Base-by-base conservation (phyloP, 495 filamentous ascomycete species). In the Xylaria grammica region DNA sequence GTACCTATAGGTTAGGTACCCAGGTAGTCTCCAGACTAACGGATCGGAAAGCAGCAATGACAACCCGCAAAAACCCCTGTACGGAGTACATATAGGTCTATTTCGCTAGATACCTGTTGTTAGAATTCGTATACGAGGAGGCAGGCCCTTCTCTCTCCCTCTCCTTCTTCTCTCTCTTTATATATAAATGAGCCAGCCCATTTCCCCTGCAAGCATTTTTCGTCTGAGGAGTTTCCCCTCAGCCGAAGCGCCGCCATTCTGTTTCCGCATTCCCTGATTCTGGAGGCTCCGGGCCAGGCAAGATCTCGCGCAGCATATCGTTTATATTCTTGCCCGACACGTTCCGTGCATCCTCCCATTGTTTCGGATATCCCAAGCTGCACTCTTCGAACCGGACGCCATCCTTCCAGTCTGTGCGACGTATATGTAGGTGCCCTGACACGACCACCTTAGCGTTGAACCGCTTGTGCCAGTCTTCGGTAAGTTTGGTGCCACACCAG, bases 401-500 rank as follows among this genome's bases (percentile, higher is more conserved):
- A 30, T 62, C 70, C 62, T 73, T 74, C 70, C 72, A 72, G 51
- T 76, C 74, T n/a, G 74, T 76, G 44, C 74, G 67, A 24, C 72
- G 68, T 24, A 76, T 66, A 48, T 76, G 74, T 58, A 76, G 32
- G 56, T 76, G 72, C 0, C 74, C 74, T 4, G 72, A 68, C 3
- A 76, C 70, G 15, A 76, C 74, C 13, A 74, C 74, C 63, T 67
- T 69, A 7, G 74, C 72, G n/a, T 53, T 58, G 67, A 74, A 74
- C n/a, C 70, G 48, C 49, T 54, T 53, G 52, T 69, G 67, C 74
- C 74, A 76, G 52, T 74, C 70, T 52, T 67, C 54, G n/a, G 74
- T 76, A 26, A 62, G 59, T 59, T 69, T 74, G 1, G 72, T 76
- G 26, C 74, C 74, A 64, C 74, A 76, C 74, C 74, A 76, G 20